phyloP scores from a whole-genome alignment of 1,284 basidiomycete species.

The Abortiporus biennis region DNA sequence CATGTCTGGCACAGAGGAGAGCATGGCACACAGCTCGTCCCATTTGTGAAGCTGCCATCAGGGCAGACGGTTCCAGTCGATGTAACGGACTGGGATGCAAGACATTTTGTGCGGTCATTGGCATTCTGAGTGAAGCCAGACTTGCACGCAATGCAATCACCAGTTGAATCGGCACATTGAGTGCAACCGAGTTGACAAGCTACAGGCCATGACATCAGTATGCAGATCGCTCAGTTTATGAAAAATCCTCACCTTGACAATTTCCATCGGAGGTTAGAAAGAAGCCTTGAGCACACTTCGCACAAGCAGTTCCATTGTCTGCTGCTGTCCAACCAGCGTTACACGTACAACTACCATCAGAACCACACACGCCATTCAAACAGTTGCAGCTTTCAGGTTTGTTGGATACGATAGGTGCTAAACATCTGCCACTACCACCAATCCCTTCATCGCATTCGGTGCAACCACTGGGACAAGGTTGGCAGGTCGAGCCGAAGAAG shows the following conservation, averaged over 20 bases:
- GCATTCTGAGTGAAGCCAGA: constrained; percentile 58
- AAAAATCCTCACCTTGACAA: constrained; percentile 51
- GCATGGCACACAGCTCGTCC: constrained; percentile 51
- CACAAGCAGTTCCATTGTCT: constrained; percentile 66
- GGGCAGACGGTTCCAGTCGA: constrained; percentile 56
- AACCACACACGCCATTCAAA: constrained; percentile 65
- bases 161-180: constrained; percentile 59
- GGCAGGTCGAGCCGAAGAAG: constrained; percentile 67
- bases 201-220: constrained; percentile 19
- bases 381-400: constrained; percentile 68
- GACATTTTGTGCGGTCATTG: constrained; percentile 63
- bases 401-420: constrained; percentile 41
- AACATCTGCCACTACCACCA: constrained; percentile 65
- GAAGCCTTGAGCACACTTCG: constrained; percentile 67
- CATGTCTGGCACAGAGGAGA: constrained; percentile 67
- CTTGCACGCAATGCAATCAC: constrained; percentile 66
- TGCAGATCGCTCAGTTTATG: not conserved
- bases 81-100: constrained; percentile 41
- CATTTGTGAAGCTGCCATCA: constrained; percentile 55
- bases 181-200: constrained; percentile 71
- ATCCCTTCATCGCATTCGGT: constrained; percentile 72
- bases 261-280: constrained; percentile 64
- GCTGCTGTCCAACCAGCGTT: constrained; percentile 70
- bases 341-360: constrained; percentile 65
- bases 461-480: constrained; percentile 63